These are phyloP conservation scores for Paspalum notatum DNA, from an alignment of 176 grass and related monocot species.

Conservation along the genomic window DNA sequence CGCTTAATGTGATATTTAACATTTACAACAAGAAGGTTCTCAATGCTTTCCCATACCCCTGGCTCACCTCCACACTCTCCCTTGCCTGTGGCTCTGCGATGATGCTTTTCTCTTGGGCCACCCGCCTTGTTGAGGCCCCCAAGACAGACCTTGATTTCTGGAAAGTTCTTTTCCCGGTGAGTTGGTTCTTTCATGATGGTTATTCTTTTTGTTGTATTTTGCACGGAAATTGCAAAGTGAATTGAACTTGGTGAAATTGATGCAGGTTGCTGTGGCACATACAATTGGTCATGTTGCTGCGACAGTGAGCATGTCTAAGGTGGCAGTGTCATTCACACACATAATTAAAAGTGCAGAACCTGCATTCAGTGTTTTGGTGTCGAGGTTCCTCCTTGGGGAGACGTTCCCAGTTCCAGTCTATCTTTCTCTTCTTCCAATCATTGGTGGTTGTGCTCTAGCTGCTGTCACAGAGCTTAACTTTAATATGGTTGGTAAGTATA, in stretches of 20 bases:
- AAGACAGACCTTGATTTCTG: conserved; percentile 86
- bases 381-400: conserved; percentile 78
- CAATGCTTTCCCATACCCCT: conserved; percentile 93
- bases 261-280: conserved; percentile 89
- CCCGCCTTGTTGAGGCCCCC: conserved; percentile 69
- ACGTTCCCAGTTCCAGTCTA: conserved; percentile 78
- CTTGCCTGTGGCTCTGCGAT: conserved; percentile 71
- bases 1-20: conserved; percentile 96
- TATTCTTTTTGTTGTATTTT: conserved; percentile 10
- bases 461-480: conserved; percentile 91
- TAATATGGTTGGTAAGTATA: conserved; percentile 81
- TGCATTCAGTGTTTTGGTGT: conserved; percentile 94
- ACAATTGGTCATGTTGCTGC: conserved; percentile 94
- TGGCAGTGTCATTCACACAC: conserved; percentile 95
- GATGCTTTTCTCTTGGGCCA: conserved; percentile 90
- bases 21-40: conserved; percentile 98
- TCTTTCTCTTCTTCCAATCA: conserved; percentile 86
- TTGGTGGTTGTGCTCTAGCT: conserved; percentile 87
- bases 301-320: conserved; percentile 95
- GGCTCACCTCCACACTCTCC: conserved; percentile 90
- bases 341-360: conserved; percentile 98
- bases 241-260: conserved; percentile 22
- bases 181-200: conserved; percentile 21
- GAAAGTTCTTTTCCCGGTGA: conserved; percentile 86
- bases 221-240: conserved; percentile 24